A percentile compares a stretch with the other conserved stretches of the same genome.
phyloP scores from a whole-genome alignment of 495 filamentous ascomycete species.

The Neurospora pannonica region DNA sequence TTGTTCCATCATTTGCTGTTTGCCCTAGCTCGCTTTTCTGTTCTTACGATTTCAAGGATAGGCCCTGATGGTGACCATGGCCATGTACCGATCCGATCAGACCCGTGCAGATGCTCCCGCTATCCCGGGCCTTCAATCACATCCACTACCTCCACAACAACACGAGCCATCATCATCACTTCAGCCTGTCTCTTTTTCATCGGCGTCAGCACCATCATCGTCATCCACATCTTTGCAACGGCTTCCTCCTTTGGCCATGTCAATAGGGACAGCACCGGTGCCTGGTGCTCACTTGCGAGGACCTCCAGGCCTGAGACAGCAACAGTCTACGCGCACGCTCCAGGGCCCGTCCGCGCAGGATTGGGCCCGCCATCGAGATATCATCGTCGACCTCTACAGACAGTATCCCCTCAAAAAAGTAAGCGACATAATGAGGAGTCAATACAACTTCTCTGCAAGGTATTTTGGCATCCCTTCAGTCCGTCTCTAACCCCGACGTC shows the following conservation, averaged over 20 bases:
- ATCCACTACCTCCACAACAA: constrained; percentile 1
- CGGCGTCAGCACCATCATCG: not conserved
- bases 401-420: constrained; percentile 23
- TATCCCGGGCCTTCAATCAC: constrained; percentile 7
- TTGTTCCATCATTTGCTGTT: not conserved
- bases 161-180: not conserved
- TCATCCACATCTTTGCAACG: not conserved
- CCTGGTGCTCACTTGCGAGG: not conserved
- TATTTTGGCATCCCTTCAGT: constrained; percentile 4
- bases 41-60: not conserved
- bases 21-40: not conserved
- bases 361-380: constrained; percentile 22
- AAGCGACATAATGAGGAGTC: constrained; percentile 23
- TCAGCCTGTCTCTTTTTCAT: not conserved
- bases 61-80: constrained; percentile 1
- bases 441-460: constrained; percentile 27
- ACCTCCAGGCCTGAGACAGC: constrained; percentile 3
- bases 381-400: constrained; percentile 22
- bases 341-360: constrained; percentile 23
- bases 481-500: not conserved
- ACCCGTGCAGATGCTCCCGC: constrained; percentile 25
- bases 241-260: not conserved
- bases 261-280: not conserved
- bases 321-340: constrained; percentile 20
- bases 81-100: constrained; percentile 16